phyloP scores from a whole-genome alignment of 495 filamentous ascomycete genomes.

The Neurospora discreta region DNA sequence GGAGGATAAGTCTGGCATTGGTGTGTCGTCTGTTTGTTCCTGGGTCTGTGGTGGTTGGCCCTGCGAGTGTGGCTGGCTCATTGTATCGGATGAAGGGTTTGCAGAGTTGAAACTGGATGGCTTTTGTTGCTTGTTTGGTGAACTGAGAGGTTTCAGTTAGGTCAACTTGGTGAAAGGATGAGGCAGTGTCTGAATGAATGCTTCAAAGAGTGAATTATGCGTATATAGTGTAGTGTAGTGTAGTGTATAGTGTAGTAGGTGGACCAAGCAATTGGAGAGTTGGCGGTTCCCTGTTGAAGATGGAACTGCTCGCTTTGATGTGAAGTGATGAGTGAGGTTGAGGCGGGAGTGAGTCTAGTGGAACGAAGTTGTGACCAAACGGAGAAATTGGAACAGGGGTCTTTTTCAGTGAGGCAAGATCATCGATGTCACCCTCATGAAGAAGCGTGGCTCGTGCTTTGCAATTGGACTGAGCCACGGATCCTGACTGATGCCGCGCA shows the following conservation, averaged over 20 bases:
- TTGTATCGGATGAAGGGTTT: background rate
- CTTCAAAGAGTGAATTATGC: background rate
- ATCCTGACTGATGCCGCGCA: background rate
- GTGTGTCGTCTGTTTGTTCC: background rate
- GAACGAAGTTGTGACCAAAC: background rate
- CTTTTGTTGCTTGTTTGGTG: background rate
- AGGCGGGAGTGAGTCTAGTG: background rate
- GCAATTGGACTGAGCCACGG: background rate
- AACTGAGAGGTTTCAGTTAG: background rate
- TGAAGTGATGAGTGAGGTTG: background rate
- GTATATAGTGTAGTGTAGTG: too few species aligned
- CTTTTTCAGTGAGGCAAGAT: background rate
- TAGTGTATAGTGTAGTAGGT: background rate
- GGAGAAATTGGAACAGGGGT: background rate
- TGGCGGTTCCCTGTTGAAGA: background rate
- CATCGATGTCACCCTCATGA: too few species aligned
- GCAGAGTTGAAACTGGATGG: background rate
- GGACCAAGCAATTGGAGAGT: background rate
- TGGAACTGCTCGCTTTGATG: background rate
- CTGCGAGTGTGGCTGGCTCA: background rate
- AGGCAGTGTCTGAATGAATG: background rate
- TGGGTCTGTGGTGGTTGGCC: background rate
- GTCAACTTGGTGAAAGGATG: background rate
- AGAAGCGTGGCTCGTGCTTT: background rate
- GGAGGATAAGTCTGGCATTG: background rate